Evolutionary conservation across 768 basidiomycete genomes (phyloP), one percentile per base, ranked within the genome.

Genomic region (Leucocoprinus leucothites): DNA sequence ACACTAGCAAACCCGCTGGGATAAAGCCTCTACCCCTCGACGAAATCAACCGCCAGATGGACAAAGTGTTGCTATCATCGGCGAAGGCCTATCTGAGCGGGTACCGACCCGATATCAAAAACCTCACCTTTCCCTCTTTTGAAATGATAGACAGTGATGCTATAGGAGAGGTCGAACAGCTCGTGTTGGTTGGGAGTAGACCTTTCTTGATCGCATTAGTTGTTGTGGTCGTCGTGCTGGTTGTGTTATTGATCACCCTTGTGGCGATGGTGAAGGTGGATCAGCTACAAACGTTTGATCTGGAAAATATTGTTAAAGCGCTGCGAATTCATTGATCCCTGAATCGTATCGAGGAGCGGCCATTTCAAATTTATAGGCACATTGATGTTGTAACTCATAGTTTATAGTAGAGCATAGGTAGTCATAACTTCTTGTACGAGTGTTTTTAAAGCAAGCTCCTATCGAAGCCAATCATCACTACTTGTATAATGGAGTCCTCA

Each of bases 71-170:
- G 3, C 24, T 28, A 5, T 53, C 52, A 3, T 36, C 53, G 2
- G 53, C 45, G 2, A 54, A 54, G 9, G 53, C 45, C 13, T 54
- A n/a, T n/a, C 35, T 54, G 0, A 47, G 53, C n/a, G 53, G 53
- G 0, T 54, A 47, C 18, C 9, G 0, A 14, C 53, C 45, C 21
- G 8, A 26, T 9, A 24, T 7, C 9, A 6, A 25, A 2, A 18
- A 47, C 16, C n/a, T 26, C 14, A 41, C 45, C 1, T 46, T 28
- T 7, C 45, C 53, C 2, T 35, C 45, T 0, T 47, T 41, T 24
- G 45, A n/a, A 7, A 47, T 31, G 34, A 28, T 47, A 0, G n/a
- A 38, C 5, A 47, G 35, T 21, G 16, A 19, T 11, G 53, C 44
- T 7, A 34, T 24, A 3, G 25, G 9, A n/a, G 53, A 48, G n/a